Evolutionary conservation across 2,329 filamentous ascomycete genomes (phyloP).

Genomic region (Penicillium sp.): DNA sequence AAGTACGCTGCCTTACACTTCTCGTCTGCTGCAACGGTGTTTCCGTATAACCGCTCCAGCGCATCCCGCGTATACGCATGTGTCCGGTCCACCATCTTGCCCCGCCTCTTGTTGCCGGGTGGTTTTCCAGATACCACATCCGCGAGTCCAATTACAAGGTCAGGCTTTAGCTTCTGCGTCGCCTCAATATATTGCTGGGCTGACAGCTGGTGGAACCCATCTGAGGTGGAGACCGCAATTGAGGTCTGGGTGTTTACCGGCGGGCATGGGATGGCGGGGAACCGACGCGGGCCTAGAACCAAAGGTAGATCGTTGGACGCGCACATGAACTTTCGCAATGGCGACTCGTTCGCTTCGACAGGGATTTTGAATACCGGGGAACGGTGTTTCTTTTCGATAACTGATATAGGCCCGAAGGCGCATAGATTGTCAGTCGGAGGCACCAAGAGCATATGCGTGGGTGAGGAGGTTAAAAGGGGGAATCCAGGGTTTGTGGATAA

Average conservation of each 20-base stretch:
- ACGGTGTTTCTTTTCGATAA: constrained; percentile 60
- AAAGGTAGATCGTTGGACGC: constrained; percentile 66
- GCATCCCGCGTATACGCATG: constrained; percentile 77
- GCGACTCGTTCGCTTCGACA: constrained; percentile 48
- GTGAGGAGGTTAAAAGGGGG: no score
- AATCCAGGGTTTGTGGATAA: background rate
- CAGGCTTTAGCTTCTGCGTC: constrained; percentile 67
- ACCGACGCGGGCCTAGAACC: constrained; percentile 74
- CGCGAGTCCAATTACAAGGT: constrained; percentile 75
- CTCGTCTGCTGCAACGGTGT: constrained; percentile 28
- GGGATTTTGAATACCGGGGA: constrained; percentile 54
- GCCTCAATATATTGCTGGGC: constrained; percentile 68
- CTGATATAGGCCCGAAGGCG: constrained; percentile 45
- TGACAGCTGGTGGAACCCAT: constrained; percentile 74
- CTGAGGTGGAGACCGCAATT: constrained; percentile 79
- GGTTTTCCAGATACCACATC: constrained; percentile 65
- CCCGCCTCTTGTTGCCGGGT: constrained; percentile 69
- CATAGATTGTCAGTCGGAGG: constrained; percentile 28
- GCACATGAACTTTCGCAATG: constrained; percentile 75
- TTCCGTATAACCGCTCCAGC: constrained; percentile 48
- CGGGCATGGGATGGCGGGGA: constrained; percentile 72
- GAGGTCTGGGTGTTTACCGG: constrained; percentile 67
- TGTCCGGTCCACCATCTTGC: constrained; percentile 83
- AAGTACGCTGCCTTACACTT: constrained; percentile 55
- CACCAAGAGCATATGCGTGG: background rate